Evolutionary conservation across 2,329 filamentous ascomycete genomes (phyloP).

Genomic region (Claviceps paspali): DNA sequence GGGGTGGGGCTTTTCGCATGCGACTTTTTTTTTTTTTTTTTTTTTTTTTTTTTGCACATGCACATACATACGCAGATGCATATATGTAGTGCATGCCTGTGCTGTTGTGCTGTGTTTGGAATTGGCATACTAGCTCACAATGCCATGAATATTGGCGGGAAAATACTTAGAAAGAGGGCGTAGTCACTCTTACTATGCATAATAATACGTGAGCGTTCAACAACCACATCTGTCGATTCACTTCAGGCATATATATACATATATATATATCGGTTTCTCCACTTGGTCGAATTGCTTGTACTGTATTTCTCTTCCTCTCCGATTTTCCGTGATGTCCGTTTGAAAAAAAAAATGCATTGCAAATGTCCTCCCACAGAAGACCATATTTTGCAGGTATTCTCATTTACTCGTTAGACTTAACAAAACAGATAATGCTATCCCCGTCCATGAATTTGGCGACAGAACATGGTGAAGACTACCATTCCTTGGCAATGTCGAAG

Average conservation of each 20-base stretch:
- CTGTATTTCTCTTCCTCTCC: background rate
- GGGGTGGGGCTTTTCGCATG: constrained; percentile 8
- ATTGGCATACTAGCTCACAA: too few species aligned
- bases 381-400: constrained; percentile 8
- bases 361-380: background rate
- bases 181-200: too few species aligned
- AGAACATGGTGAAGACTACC: constrained; percentile 34
- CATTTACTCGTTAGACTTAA: constrained; percentile 10
- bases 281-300: background rate
- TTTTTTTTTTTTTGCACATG: background rate
- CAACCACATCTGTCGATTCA: background rate
- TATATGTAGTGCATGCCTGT: background rate
- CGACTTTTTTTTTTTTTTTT: background rate
- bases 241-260: background rate
- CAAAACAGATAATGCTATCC: constrained; percentile 4
- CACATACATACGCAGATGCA: too few species aligned
- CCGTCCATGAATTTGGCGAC: background rate
- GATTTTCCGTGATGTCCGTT: background rate
- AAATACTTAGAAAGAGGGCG: too few species aligned
- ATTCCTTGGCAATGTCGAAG: constrained; percentile 94
- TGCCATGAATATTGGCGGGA: too few species aligned
- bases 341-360: background rate
- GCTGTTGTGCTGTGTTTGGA: background rate
- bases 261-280: too few species aligned
- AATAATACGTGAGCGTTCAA: background rate